Evolutionary conservation across 371 early-diverging fungal species (phyloP), one percentile per base, ranked within the genome.

Genomic region (Choanephora cucurbitarum): DNA sequence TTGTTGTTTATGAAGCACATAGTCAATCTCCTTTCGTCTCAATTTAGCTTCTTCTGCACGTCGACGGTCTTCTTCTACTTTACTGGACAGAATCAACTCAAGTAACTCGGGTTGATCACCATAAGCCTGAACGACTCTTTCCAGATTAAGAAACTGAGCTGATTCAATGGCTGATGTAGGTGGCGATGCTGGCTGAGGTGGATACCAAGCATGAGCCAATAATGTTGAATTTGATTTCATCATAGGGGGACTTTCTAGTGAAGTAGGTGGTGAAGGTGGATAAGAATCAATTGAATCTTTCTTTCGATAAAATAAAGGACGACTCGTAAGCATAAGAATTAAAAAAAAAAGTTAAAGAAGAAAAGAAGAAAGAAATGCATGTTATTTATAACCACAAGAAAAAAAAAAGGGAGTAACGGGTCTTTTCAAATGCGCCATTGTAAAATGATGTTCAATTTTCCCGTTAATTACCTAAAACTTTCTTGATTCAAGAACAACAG

Each of bases 51-150:
- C 82, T 54, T 81, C 82, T 6, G 80, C 76, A 63, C 67, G 63
- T 44, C 82, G 67, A 31, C 76, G 70, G 44, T 81, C 82, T 49
- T 81, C 82, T 64, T 81, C 80, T 11, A 79, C 75, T 68, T 81
- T 81, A 50, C 78, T 77, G 9, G 72, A 67, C 23, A 81, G 64
- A 40, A 81, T 77, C 24, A 81, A 45, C 42, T 76, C 74, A 11
- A 81, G 62, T 39, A 81, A 70, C 24, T 79, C 82, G 8, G 82
- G 82, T 43, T 79, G 76, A 9, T 62, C 48, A 14, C 68, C 57
- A 37, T 75, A 81, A 11, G 64, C 69, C 10, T 72, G 70, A 31
- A 81, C 46, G 17, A 79, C 70, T 31, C 70, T 69, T 43, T 77
- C 73, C 19, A 80, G 62, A 49, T 77, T 73, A 17, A 67, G 46